These are phyloP conservation scores for Microcyclosporella mali DNA, from an alignment of 2,329 filamentous ascomycete species.

Conservation along the genomic window DNA sequence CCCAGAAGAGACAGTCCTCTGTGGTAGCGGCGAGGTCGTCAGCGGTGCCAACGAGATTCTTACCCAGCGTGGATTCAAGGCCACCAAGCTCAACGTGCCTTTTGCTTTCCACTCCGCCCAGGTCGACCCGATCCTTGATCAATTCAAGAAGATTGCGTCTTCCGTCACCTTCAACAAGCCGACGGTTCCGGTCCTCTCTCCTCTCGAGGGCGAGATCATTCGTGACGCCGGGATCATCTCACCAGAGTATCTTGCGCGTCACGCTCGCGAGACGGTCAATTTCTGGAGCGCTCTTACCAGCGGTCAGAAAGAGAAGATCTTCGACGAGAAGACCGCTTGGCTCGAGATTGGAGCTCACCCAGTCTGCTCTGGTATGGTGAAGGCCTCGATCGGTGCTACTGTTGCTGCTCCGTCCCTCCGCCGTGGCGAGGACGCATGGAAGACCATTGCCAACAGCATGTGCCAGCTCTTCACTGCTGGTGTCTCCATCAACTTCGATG, in stretches of 20 bases:
- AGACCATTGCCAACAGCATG: slow-evolving; percentile 55
- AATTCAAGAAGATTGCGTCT: slow-evolving; percentile 51
- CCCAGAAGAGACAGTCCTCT: slow-evolving; percentile 68
- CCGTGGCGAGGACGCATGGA: slow-evolving; percentile 58
- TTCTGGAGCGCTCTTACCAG: slow-evolving; percentile 58
- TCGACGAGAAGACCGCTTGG: slow-evolving; percentile 63
- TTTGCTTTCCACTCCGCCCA: slow-evolving; percentile 64
- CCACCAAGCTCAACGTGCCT: slow-evolving; percentile 57
- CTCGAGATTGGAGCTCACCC: slow-evolving; percentile 71
- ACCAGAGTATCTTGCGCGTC: slow-evolving; percentile 57
- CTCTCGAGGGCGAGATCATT: slow-evolving; percentile 57
- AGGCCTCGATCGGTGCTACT: slow-evolving; percentile 54
- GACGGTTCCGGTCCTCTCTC: slow-evolving; percentile 59
- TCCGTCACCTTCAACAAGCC: slow-evolving; percentile 54
- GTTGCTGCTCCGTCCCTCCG: slow-evolving; percentile 56
- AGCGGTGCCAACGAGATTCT: slow-evolving; percentile 48
- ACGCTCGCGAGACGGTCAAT: slow-evolving; percentile 63
- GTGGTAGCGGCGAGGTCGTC: slow-evolving; percentile 55
- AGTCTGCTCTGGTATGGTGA: slow-evolving; percentile 62
- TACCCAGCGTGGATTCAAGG: slow-evolving; percentile 51
- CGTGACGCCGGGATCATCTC: slow-evolving; percentile 52
- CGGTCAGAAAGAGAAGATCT: slow-evolving; percentile 52
- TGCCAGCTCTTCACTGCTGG: slow-evolving; percentile 57
- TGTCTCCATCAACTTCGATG: slow-evolving; percentile 62
- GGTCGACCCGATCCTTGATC: slow-evolving; percentile 56